Conservation (phyloP, 306 rosid species). For the Malus orientalis region DNA sequence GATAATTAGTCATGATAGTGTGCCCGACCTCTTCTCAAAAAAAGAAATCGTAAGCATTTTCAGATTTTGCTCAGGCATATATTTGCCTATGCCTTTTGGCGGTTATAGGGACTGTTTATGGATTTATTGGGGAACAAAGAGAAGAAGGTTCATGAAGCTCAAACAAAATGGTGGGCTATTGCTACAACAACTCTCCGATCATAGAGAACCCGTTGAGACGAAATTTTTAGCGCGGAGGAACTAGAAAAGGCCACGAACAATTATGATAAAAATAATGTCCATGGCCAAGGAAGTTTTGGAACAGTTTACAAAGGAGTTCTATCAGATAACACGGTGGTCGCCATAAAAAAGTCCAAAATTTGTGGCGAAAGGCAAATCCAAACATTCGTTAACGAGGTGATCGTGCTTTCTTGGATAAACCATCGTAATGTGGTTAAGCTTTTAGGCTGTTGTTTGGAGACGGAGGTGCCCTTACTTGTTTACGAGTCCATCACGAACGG, state of each 20-base stretch:
- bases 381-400: neutral
- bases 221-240: neutral
- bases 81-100: neutral
- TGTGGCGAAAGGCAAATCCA: neutral
- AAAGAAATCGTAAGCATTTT: too few relatives aligned
- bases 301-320: neutral
- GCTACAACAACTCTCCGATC: neutral
- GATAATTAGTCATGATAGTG: too few relatives aligned
- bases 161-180: neutral
- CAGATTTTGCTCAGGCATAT: neutral
- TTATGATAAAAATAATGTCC: neutral
- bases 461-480: neutral
- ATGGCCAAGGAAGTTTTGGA: neutral
- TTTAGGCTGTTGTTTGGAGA: neutral
- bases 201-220: neutral
- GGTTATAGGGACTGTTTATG: neutral
- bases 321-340: neutral
- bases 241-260: neutral
- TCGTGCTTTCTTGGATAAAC: neutral
- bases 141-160: neutral
- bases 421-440: neutral
- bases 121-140: neutral
- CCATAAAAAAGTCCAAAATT: neutral
- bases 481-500: neutral
- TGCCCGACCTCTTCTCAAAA: too few relatives aligned